phyloP scores from a whole-genome alignment of 352 stramenopile genomes.

The Globisporangium middletonii region DNA sequence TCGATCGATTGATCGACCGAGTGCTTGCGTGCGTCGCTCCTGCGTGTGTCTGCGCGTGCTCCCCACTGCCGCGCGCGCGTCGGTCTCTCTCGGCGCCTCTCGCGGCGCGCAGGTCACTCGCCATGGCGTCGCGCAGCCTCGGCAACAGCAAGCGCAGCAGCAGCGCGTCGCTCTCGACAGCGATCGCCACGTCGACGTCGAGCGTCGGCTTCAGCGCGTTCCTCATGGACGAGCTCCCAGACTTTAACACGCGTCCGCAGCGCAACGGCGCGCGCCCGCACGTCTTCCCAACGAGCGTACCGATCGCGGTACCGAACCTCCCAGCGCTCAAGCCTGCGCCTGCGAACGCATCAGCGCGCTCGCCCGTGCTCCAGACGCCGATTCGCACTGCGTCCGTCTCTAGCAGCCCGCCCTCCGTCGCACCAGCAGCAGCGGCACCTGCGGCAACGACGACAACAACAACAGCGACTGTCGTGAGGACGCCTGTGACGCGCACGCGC shows the following conservation, averaged over 20 bases:
- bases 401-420: neutral
- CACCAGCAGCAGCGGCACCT: neutral
- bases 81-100: too few species aligned
- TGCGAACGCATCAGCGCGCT: neutral
- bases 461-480: conserved; percentile 8
- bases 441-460: neutral
- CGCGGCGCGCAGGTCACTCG: neutral
- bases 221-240: conserved; percentile 45
- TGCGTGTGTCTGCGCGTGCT: too few species aligned
- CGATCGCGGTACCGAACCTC: conserved; percentile 3
- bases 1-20: too few species aligned
- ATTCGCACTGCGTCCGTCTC: neutral
- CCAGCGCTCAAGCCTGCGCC: neutral
- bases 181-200: conserved; percentile 1
- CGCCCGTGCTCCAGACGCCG: too few species aligned
- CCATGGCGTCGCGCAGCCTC: conserved; percentile 7
- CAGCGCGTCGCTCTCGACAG: neutral
- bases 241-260: conserved; percentile 16
- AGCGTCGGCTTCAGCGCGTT: conserved; percentile 50
- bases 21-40: too few species aligned
- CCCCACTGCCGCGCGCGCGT: too few species aligned
- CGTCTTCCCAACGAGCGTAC: conserved; percentile 10
- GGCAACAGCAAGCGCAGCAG: conserved; percentile 8
- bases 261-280: conserved; percentile 16
- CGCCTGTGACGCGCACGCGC: neutral